phyloP scores from a whole-genome alignment of 139 green algal genomes.

The Micractinium sp. region DNA sequence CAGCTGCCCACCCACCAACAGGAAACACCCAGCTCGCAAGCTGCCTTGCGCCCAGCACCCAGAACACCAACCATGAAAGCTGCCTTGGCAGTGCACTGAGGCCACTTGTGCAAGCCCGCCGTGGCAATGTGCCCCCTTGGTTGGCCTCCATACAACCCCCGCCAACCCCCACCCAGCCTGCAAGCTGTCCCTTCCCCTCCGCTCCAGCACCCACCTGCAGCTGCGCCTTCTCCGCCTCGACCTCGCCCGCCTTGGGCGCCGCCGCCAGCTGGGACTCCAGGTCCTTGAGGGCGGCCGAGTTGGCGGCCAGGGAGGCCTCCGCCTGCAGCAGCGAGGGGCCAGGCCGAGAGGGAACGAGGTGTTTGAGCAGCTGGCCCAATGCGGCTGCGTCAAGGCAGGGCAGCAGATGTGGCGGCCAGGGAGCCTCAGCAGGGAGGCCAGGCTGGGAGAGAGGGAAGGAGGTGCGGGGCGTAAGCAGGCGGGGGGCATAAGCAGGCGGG shows the following conservation, averaged over 20 bases:
- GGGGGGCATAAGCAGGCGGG: too few relatives aligned
- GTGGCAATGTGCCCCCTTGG: background rate
- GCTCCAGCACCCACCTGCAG: constrained; percentile 2
- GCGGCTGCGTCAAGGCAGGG: too few relatives aligned
- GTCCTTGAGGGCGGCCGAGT: background rate
- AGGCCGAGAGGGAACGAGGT: background rate
- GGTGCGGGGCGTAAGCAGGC: too few relatives aligned
- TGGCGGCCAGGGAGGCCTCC: background rate
- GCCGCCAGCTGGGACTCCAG: background rate
- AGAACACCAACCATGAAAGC: too few relatives aligned
- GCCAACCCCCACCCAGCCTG: background rate
- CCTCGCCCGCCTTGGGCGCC: background rate
- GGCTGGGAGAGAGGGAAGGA: background rate
- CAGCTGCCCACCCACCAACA: too few relatives aligned
- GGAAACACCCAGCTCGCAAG: too few relatives aligned
- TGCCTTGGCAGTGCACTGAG: too few relatives aligned
- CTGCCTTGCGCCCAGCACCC: too few relatives aligned
- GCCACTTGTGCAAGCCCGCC: too few relatives aligned
- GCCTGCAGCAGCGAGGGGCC: background rate
- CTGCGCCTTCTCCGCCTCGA: background rate
- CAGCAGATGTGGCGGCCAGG: background rate
- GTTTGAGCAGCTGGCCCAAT: too few relatives aligned
- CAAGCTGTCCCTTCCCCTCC: background rate
- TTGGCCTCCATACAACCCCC: too few relatives aligned
- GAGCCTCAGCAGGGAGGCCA: background rate